Evolutionary conservation across 371 early-diverging fungal species (phyloP), one percentile per base, ranked within the genome.

Genomic region (Haplosporangium sp.): DNA sequence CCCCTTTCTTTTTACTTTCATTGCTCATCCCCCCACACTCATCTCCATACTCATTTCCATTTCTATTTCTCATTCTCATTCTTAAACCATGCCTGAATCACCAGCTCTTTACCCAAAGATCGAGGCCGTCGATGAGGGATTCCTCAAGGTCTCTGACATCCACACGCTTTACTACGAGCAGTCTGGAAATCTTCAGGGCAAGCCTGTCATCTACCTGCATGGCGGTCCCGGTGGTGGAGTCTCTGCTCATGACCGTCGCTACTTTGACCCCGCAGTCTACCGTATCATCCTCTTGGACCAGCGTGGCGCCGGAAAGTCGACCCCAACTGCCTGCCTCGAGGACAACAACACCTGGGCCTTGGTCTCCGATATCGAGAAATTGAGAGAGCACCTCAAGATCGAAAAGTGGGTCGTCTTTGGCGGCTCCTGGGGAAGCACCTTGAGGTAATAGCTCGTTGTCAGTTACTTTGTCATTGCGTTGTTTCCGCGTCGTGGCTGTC

Each of bases 331-430:
- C 6, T 72, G 71, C 21, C 67, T 88, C n/a, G 86, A 85, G 59
- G 83, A 88, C 40, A 87, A 87, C 81, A 84, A 79, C 20, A 87
- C 86, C 37, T 87, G 86, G 87, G 60, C 83, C 9, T 69, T 90
- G 52, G 86, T 90, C 3, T 71, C n/a, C 11, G 91, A 91, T 68
- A 86, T 91, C 48, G 91, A 91, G 65, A 75, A 58, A 62, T 62
- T 89, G 55, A 74, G 82, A 51, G 79, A 81, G 57, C 86, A 86
- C 55, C 67, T 89, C 9, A 69, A 74, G 18, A 86, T 90, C 54
- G 88, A 89, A 58, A 85, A 84, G 52, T 90, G 90, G 91, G 85
- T 88, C 48, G 89, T 90, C 14, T 90, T 90, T 83, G 90, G 92
- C 37, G 90, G 90, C 37, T 82, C 82, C 13, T 83, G 83, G 82